Percentiles rank a stretch among this genome's conserved stretches.
These are phyloP conservation scores for Cladosporium sphaerospermum DNA, from an alignment of 2,329 filamentous ascomycete genomes.

Conservation along the genomic window DNA sequence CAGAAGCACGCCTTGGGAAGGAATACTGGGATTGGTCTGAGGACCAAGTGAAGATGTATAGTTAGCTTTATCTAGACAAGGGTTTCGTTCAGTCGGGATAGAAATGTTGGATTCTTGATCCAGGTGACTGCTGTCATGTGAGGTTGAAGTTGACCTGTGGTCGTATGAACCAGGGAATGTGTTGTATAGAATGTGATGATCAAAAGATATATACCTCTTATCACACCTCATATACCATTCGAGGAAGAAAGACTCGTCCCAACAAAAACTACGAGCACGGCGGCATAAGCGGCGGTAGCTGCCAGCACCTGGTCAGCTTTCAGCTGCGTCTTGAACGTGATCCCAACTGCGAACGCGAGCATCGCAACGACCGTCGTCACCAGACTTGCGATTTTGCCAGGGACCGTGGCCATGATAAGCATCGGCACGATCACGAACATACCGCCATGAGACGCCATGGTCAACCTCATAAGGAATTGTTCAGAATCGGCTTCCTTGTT, in stretches of 20 bases:
- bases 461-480: conserved; percentile 3
- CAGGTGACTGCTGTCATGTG: too few relatives aligned
- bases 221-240: too few relatives aligned
- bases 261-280: conserved; percentile 4
- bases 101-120: too few relatives aligned
- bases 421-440: conserved; percentile 12
- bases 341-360: conserved; percentile 8
- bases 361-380: conserved; percentile 12
- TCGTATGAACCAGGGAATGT: too few relatives aligned
- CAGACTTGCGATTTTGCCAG: conserved; percentile 5
- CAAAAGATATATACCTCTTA: too few relatives aligned
- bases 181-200: too few relatives aligned
- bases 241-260: not conserved
- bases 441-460: conserved; percentile 10
- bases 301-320: conserved; percentile 11
- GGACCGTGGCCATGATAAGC: conserved; percentile 13
- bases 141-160: too few relatives aligned
- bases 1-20: too few relatives aligned
- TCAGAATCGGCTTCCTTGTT: not conserved
- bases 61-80: too few relatives aligned
- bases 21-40: too few relatives aligned
- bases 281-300: conserved; percentile 12
- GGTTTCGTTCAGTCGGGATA: too few relatives aligned
- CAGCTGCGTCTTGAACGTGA: conserved; percentile 3
- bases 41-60: too few relatives aligned